Percentiles rank a stretch among this genome's conserved stretches.
phyloP scores from a whole-genome alignment of 73 alveolate genomes.

The Halteria grandinella region DNA sequence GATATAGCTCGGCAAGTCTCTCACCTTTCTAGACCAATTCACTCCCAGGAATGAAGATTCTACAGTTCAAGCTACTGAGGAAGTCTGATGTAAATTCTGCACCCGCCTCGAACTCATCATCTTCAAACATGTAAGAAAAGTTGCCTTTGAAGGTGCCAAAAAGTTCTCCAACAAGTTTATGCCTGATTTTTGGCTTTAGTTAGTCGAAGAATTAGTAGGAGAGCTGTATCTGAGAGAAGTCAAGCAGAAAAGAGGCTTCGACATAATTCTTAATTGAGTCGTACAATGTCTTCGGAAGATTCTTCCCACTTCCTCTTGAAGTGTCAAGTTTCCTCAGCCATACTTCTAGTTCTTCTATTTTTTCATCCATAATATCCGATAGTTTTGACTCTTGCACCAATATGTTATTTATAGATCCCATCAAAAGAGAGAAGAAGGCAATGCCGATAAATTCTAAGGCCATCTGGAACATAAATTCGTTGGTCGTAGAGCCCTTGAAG shows the following conservation, averaged over 20 bases:
- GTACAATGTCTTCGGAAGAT: constrained; percentile 57
- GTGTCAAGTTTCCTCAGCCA: constrained; percentile 69
- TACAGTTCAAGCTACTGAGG: constrained; percentile 53
- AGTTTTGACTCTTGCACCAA: constrained; percentile 50
- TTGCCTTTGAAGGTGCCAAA: constrained; percentile 50
- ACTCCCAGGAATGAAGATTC: constrained; percentile 62
- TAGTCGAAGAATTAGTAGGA: constrained; percentile 44
- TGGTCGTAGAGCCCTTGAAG: constrained; percentile 58
- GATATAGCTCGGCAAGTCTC: constrained; percentile 55
- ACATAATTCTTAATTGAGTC: constrained; percentile 60
- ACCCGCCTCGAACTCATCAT: constrained; percentile 60
- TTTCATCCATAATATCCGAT: constrained; percentile 62
- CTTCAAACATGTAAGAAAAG: constrained; percentile 60
- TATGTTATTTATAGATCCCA: constrained; percentile 66
- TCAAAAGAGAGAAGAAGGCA: constrained; percentile 64
- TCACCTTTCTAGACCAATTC: constrained; percentile 63
- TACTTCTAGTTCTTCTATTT: constrained; percentile 62
- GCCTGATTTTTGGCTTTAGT: constrained; percentile 61
- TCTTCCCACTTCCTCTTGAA: constrained; percentile 26
- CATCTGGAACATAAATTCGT: constrained; percentile 62
- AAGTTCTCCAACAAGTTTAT: constrained; percentile 46
- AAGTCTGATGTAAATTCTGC: constrained; percentile 66
- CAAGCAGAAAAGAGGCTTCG: constrained; percentile 56
- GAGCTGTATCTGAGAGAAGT: constrained; percentile 56
- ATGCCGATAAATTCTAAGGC: constrained; percentile 73